phyloP scores from a whole-genome alignment of 2,329 filamentous ascomycete genomes.

The Ophiostoma quercus region DNA sequence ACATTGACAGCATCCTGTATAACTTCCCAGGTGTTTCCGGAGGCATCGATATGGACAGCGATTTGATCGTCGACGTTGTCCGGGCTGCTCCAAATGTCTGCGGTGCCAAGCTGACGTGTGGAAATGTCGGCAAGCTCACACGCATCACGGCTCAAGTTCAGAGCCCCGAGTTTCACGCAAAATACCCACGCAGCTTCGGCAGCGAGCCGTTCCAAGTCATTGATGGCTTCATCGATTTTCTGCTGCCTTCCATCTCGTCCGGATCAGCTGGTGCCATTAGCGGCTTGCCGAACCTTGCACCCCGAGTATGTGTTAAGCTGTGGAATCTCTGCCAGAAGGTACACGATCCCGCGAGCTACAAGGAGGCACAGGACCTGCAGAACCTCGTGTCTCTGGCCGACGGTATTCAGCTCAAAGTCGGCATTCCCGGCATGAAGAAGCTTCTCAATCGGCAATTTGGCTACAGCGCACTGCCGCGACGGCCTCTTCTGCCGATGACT shows the following conservation, averaged over 20 bases:
- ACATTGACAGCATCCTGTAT: conserved; percentile 27
- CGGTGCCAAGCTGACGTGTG: conserved; percentile 29
- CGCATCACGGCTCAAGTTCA: conserved; percentile 27
- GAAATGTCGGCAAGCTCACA: conserved; percentile 28
- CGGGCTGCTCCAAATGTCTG: conserved; percentile 28
- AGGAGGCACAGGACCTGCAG: conserved; percentile 27
- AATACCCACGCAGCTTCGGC: conserved; percentile 22
- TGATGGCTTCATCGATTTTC: conserved; percentile 32
- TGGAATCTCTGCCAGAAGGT: conserved; percentile 24
- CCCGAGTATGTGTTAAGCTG: conserved; percentile 25
- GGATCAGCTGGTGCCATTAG: conserved; percentile 27
- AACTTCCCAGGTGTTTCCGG: conserved; percentile 29
- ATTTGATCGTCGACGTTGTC: conserved; percentile 28
- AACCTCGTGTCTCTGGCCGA: conserved; percentile 28
- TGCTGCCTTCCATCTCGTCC: conserved; percentile 30
- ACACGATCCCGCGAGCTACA: conserved; percentile 16
- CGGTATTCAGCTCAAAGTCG: conserved; percentile 27
- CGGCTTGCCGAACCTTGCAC: conserved; percentile 24
- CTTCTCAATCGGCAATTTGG: conserved; percentile 27
- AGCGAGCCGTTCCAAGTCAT: conserved; percentile 27
- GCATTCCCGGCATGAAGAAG: conserved; percentile 30
- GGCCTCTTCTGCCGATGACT: conserved; percentile 28
- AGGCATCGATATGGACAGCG: conserved; percentile 29
- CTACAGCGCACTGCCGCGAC: conserved; percentile 26
- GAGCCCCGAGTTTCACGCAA: conserved; percentile 1